Evolutionary conservation across 768 basidiomycete species (phyloP).

Genomic region (Clavaria fumosa): DNA sequence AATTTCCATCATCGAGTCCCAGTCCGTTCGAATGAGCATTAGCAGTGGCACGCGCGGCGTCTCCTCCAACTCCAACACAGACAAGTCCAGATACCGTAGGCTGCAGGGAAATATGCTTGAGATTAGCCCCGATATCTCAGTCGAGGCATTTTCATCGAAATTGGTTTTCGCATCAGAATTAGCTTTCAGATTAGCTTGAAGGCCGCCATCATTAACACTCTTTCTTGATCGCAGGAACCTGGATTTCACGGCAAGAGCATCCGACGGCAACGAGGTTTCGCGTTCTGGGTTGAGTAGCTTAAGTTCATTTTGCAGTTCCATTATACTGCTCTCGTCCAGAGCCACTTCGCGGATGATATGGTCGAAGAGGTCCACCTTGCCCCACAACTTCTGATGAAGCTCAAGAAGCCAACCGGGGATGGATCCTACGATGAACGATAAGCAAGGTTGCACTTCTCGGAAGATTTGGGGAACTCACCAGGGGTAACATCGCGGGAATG

Average conservation of each 20-base stretch:
- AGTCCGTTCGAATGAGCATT: conserved; percentile 8
- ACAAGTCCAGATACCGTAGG: conserved; percentile 9
- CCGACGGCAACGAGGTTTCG: conserved; percentile 1
- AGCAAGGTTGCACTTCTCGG: too few species aligned
- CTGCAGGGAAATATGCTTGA: conserved; percentile 7
- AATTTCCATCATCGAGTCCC: conserved; percentile 5
- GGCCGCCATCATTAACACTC: background rate
- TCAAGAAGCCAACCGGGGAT: conserved; percentile 8
- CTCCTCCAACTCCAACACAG: conserved; percentile 5
- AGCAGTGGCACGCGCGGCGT: conserved; percentile 4
- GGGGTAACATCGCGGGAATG: too few species aligned
- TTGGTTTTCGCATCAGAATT: background rate
- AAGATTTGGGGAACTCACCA: too few species aligned
- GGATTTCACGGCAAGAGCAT: conserved; percentile 8
- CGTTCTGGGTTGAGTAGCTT: conserved; percentile 2
- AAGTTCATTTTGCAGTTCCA: conserved; percentile 2
- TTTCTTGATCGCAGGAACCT: conserved; percentile 3
- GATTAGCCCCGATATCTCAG: background rate
- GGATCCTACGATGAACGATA: too few species aligned
- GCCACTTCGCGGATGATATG: conserved; percentile 8
- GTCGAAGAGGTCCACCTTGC: conserved; percentile 3
- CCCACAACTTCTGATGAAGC: conserved; percentile 8
- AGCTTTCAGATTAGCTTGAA: background rate
- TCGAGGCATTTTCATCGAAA: background rate
- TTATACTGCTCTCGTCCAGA: conserved; percentile 5